A percentile compares a stretch with the other conserved stretches of the same genome.
phyloP scores from a whole-genome alignment of 345 rosid species.

The Limnanthes douglasii region DNA sequence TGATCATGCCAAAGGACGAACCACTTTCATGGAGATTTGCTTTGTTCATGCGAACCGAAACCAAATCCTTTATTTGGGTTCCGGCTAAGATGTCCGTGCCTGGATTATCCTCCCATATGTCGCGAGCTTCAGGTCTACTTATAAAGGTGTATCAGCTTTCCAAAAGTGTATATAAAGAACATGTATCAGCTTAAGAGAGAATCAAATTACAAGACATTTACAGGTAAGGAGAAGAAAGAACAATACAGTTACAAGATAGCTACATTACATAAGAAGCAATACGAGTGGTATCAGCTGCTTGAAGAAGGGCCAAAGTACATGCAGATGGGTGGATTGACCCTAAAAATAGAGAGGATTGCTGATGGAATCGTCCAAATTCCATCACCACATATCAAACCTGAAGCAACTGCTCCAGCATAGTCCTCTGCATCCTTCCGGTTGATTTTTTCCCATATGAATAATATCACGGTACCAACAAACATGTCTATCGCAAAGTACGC shows the following conservation, averaged over 20 bases:
- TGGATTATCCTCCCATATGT: too few species aligned
- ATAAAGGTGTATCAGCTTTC: too few species aligned
- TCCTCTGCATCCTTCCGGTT: conserved; percentile 63
- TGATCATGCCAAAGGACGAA: too few species aligned
- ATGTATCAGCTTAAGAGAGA: not conserved
- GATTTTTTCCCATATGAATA: conserved; percentile 59
- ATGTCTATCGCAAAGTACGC: conserved; percentile 89
- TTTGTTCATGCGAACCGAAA: too few species aligned
- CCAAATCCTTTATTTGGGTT: too few species aligned
- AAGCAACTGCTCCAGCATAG: conserved; percentile 69
- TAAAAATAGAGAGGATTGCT: conserved; percentile 72
- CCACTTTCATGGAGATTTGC: too few species aligned
- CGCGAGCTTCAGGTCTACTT: too few species aligned
- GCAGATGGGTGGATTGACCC: conserved; percentile 82
- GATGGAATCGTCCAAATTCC: conserved; percentile 93
- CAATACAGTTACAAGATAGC: conserved; percentile 6
- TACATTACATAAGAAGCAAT: too few species aligned
- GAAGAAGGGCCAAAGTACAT: conserved; percentile 76
- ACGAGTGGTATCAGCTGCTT: conserved; percentile 27
- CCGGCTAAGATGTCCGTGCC: too few species aligned
- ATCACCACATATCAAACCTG: conserved; percentile 82
- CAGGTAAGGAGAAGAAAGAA: not conserved
- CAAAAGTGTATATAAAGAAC: too few species aligned
- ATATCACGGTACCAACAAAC: conserved; percentile 68
- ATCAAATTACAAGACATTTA: not conserved